Evolutionary conservation across 225 moss, liverwort and hornwort genomes (phyloP).

Genomic region (Polytrichum formosum): DNA sequence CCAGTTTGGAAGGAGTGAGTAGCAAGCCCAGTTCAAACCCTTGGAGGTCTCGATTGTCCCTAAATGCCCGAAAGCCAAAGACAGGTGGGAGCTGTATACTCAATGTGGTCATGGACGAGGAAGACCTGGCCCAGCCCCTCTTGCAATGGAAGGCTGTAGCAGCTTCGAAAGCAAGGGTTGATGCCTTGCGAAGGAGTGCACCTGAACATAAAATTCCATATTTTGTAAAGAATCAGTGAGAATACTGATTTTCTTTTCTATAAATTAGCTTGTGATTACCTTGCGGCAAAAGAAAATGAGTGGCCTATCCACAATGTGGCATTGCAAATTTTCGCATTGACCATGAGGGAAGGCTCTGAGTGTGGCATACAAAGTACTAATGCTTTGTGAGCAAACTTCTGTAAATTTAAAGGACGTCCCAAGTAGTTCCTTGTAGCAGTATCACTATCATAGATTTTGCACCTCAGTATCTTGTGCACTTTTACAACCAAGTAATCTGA

Average conservation of each 20-base stretch:
- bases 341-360: too few species aligned
- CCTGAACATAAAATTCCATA: background rate
- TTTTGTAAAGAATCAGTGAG: background rate
- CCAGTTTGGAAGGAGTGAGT: background rate
- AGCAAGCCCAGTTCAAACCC: background rate
- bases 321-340: too few species aligned
- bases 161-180: background rate
- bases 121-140: background rate
- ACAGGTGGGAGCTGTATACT: background rate
- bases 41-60: background rate
- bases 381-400: too few species aligned
- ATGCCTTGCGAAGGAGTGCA: background rate
- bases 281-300: too few species aligned
- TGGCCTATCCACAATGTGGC: too few species aligned
- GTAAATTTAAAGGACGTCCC: too few species aligned
- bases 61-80: background rate
- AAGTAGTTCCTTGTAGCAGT: too few species aligned
- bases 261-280: too few species aligned
- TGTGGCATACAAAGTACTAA: too few species aligned
- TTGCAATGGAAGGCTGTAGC: conserved; percentile 1
- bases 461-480: too few species aligned
- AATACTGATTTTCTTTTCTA: background rate
- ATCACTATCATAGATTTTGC: too few species aligned
- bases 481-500: too few species aligned
- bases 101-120: background rate